phyloP scores from a whole-genome alignment of 1,139 yeast genomes.

The Starmera stellimalicola region DNA sequence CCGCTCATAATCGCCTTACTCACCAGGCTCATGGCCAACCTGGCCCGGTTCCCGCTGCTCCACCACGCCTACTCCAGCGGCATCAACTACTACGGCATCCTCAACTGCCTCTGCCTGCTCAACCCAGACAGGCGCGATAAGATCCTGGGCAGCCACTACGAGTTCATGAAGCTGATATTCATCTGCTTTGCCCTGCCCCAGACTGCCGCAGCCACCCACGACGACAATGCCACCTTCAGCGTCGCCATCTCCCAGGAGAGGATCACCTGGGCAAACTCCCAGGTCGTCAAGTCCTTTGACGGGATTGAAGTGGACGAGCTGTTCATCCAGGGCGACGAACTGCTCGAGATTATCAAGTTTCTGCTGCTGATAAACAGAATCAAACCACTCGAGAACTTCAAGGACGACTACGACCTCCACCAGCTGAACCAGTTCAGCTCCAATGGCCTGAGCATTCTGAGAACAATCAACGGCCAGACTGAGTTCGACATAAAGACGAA shows the following conservation, averaged over 20 bases:
- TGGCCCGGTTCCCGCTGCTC: constrained; percentile 37
- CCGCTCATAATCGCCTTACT: constrained; percentile 24
- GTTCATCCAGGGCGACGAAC: constrained; percentile 25
- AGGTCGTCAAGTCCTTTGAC: constrained; percentile 20
- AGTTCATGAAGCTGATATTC: constrained; percentile 29
- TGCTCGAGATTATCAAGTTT: constrained; percentile 35
- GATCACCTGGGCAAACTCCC: constrained; percentile 22
- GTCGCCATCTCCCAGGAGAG: constrained; percentile 6
- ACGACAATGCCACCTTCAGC: too few species aligned
- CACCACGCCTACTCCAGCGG: constrained; percentile 21
- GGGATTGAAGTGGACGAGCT: constrained; percentile 25
- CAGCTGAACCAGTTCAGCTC: constrained; percentile 19
- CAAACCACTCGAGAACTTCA: constrained; percentile 20
- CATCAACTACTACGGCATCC: constrained; percentile 31
- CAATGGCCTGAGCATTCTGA: constrained; percentile 28
- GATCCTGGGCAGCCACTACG: constrained; percentile 24
- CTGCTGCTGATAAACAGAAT: constrained; percentile 28
- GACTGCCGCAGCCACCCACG: too few species aligned
- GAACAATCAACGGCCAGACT: constrained; percentile 33
- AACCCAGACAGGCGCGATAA: constrained; percentile 26
- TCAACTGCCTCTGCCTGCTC: constrained; percentile 32
- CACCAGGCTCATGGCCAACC: constrained; percentile 23
- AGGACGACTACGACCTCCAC: constrained; percentile 7
- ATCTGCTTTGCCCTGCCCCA: too few species aligned
- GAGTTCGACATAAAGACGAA: constrained; percentile 14